Percentiles rank a stretch among this genome's conserved stretches.
Conservation (phyloP, 1,139 yeast species). For the Yamadazyma dendronema region DNA sequence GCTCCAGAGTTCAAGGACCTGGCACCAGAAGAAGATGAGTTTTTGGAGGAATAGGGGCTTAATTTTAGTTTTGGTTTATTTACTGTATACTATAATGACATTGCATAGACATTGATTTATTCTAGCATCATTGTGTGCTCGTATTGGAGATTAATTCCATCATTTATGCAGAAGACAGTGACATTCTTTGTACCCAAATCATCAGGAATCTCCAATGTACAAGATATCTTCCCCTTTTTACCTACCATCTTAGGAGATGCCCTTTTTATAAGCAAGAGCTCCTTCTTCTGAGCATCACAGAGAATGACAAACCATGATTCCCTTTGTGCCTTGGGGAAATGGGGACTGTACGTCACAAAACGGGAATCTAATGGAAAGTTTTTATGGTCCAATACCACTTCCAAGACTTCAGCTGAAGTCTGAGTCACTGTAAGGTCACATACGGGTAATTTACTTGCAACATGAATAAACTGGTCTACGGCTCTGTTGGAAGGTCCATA, state of each 20-base stretch:
- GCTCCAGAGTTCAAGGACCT: constrained; percentile 32
- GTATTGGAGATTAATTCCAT: constrained; percentile 59
- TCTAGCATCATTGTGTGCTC: not conserved
- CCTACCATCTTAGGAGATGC: constrained; percentile 56
- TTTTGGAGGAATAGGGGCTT: constrained; percentile 31
- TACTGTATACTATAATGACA: constrained; percentile 8
- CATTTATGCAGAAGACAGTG: constrained; percentile 55
- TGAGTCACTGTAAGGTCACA: constrained; percentile 39
- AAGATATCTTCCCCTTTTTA: constrained; percentile 41
- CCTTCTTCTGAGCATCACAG: constrained; percentile 44
- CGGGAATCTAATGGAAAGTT: constrained; percentile 55
- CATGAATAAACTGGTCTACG: constrained; percentile 36
- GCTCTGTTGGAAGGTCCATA: constrained; percentile 20
- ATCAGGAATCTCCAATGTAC: constrained; percentile 50
- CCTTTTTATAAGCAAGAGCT: constrained; percentile 61
- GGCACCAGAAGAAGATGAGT: constrained; percentile 39
- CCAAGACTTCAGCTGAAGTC: constrained; percentile 28
- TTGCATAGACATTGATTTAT: not conserved
- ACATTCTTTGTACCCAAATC: constrained; percentile 46
- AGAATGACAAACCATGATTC: constrained; percentile 90
- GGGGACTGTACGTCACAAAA: constrained; percentile 71
- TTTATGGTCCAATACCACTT: constrained; percentile 51
- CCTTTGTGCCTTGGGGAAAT: constrained; percentile 86
- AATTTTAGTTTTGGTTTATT: constrained; percentile 5
- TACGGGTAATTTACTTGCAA: constrained; percentile 50